phyloP scores from a whole-genome alignment of 208 protist species.

The Crithidia thermophila region DNA sequence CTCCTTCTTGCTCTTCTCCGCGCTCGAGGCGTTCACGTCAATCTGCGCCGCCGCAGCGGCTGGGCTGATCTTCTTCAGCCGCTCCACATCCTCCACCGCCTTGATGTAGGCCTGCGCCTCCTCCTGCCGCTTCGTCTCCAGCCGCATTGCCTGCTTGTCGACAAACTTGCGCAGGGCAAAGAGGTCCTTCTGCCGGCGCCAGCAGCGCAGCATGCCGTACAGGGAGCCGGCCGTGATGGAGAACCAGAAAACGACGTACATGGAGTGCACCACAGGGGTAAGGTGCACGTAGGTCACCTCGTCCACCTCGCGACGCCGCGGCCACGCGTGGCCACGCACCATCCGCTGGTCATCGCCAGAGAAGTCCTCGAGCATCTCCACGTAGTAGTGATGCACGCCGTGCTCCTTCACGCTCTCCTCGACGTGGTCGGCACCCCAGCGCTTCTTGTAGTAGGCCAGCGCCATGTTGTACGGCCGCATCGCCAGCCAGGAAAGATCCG shows the following conservation, averaged over 20 bases:
- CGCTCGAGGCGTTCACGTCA: conserved; percentile 5
- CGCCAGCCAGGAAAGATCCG: conserved; percentile 78
- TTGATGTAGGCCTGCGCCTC: conserved; percentile 73
- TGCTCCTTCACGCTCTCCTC: conserved; percentile 44
- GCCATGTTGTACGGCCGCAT: conserved; percentile 84
- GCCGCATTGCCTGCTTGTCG: conserved; percentile 44
- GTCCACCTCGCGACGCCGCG: conserved; percentile 69
- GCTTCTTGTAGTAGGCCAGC: conserved; percentile 65
- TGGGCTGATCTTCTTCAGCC: conserved; percentile 41
- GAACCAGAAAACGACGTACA: conserved; percentile 91
- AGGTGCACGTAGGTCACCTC: conserved; percentile 88
- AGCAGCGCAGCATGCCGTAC: conserved; percentile 82
- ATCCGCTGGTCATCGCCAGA: conserved; percentile 88
- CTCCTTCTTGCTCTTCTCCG: not conserved
- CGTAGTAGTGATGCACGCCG: conserved; percentile 79
- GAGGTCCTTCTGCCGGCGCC: conserved; percentile 69
- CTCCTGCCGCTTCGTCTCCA: conserved; percentile 64
- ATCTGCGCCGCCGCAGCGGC: conserved; percentile 30
- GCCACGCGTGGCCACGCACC: conserved; percentile 76
- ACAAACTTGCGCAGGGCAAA: conserved; percentile 64
- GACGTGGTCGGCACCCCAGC: conserved; percentile 49
- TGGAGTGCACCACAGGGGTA: conserved; percentile 83
- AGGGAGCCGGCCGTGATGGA: conserved; percentile 74
- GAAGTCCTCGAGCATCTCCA: conserved; percentile 90
- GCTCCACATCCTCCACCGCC: conserved; percentile 71